Conservation (phyloP, 164 flowering plant genomes). For the Taxillus chinensis region DNA sequence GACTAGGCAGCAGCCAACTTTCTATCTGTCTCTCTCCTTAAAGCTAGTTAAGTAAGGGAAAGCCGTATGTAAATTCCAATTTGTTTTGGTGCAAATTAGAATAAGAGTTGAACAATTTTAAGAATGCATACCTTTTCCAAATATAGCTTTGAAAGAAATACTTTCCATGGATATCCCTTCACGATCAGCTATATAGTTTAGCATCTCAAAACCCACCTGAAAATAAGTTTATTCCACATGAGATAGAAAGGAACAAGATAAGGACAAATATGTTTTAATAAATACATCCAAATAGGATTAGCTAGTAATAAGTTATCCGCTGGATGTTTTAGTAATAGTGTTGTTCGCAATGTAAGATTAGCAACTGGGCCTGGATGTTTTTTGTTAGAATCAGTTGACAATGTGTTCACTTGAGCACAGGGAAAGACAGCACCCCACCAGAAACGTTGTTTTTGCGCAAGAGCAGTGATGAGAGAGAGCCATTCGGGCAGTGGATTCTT, state of each 20-base stretch:
- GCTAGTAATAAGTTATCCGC: not conserved
- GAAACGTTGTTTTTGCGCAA: too few relatives aligned
- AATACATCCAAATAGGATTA: not conserved
- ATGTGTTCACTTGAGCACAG: too few relatives aligned
- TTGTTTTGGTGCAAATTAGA: too few relatives aligned
- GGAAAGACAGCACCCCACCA: too few relatives aligned
- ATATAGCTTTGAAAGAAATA: conserved; percentile 58
- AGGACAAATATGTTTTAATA: not conserved
- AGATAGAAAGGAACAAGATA: not conserved
- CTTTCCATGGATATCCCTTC: conserved; percentile 75
- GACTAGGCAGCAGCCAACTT: too few relatives aligned
- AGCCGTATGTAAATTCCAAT: not conserved
- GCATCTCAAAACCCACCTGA: conserved; percentile 91
- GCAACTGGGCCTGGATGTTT: too few relatives aligned
- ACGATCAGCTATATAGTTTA: conserved; percentile 73
- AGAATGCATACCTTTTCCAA: conserved; percentile 68
- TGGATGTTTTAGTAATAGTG: too few relatives aligned
- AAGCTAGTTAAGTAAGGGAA: not conserved
- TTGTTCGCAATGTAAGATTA: too few relatives aligned
- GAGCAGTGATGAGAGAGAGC: too few relatives aligned
- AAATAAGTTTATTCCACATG: conserved; percentile 1
- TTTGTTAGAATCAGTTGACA: too few relatives aligned
- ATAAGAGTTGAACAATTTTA: not conserved
- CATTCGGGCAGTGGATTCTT: too few relatives aligned
- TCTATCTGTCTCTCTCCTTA: not conserved